phyloP scores from a whole-genome alignment of 768 basidiomycete species.

The Termitomyces sp. region DNA sequence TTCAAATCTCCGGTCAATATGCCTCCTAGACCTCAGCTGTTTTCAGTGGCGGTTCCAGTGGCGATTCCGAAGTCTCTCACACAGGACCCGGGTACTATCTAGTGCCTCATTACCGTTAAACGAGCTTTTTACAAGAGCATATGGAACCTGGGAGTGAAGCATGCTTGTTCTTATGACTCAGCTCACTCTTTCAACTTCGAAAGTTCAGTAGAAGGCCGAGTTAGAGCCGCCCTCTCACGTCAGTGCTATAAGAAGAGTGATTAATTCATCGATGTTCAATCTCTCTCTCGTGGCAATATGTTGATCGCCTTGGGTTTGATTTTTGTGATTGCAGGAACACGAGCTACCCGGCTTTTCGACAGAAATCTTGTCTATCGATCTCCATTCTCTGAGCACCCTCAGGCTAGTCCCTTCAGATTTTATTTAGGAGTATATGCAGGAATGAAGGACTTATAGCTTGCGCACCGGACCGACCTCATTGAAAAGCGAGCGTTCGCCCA shows the following conservation, averaged over 20 bases:
- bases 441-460: background rate
- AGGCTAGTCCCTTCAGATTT: constrained; percentile 29
- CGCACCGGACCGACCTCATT: background rate
- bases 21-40: too few species aligned
- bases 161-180: background rate
- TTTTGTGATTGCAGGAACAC: background rate
- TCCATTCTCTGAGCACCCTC: constrained; percentile 31
- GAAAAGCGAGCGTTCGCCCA: background rate
- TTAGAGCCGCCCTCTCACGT: background rate
- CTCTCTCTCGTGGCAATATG: background rate
- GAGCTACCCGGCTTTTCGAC: constrained; percentile 23
- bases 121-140: background rate
- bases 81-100: too few species aligned
- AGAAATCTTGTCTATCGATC: constrained; percentile 40
- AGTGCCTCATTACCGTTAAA: too few species aligned
- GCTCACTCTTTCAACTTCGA: too few species aligned
- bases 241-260: background rate
- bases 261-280: background rate
- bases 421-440: background rate
- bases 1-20: too few species aligned
- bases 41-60: too few species aligned
- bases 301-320: background rate
- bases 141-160: background rate
- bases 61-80: too few species aligned
- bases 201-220: background rate